These are phyloP conservation scores for Kazachstania africana DNA, from an alignment of 805 yeast genomes.

Conservation along the genomic window DNA sequence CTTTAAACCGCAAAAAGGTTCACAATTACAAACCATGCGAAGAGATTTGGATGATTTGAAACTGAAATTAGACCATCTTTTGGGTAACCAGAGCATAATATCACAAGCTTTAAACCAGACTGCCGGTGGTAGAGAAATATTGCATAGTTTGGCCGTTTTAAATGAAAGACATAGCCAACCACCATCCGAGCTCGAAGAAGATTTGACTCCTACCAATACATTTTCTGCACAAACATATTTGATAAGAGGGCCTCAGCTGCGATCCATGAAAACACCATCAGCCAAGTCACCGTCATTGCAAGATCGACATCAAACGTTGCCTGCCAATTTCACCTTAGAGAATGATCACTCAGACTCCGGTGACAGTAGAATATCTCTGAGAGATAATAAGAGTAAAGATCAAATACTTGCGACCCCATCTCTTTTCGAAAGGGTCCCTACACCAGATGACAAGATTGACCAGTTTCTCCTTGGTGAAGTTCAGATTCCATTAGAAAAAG, in stretches of 20 bases:
- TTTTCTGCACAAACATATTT: conserved; percentile 33
- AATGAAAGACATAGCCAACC: neutral
- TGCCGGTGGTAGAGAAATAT: conserved; percentile 1
- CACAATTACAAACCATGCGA: conserved; percentile 72
- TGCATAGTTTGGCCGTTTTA: neutral
- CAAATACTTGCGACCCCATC: conserved; percentile 20
- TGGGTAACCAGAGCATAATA: conserved; percentile 45
- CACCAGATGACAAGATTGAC: conserved; percentile 28
- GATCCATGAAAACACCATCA: conserved; percentile 1
- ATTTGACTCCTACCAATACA: conserved; percentile 1
- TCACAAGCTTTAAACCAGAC: conserved; percentile 1
- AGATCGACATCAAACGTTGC: conserved; percentile 2
- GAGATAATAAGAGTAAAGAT: neutral
- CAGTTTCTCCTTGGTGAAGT: conserved; percentile 75
- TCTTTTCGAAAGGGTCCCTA: conserved; percentile 20
- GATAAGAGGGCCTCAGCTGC: conserved; percentile 33
- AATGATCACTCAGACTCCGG: conserved; percentile 11
- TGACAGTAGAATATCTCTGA: too few species aligned
- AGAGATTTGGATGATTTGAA: conserved; percentile 78
- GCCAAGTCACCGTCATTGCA: conserved; percentile 20
- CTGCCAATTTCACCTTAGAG: conserved; percentile 27
- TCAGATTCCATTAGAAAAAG: conserved; percentile 50
- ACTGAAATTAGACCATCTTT: conserved; percentile 54
- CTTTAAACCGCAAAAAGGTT: conserved; percentile 83
- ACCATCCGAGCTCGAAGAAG: neutral